Percentiles rank a stretch among this genome's conserved stretches.
These are phyloP conservation scores for Gautieria morchelliformis DNA, from an alignment of 768 basidiomycete genomes.

Conservation along the genomic window DNA sequence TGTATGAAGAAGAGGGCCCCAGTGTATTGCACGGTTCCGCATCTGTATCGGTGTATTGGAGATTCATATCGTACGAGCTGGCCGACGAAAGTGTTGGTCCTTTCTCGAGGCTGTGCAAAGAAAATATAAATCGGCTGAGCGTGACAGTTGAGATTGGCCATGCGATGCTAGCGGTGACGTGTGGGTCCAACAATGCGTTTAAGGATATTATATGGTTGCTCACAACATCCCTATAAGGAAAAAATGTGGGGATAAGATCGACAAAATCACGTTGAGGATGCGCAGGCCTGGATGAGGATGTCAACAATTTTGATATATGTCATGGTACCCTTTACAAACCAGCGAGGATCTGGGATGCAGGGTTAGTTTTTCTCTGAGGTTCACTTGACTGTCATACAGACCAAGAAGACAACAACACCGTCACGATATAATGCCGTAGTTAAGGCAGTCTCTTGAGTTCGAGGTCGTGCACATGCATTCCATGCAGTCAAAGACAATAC, in stretches of 20 bases:
- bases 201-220: background rate
- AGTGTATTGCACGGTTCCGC: background rate
- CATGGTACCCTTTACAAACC: background rate
- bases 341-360: background rate
- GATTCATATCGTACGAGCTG: too few species aligned
- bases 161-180: background rate
- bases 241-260: background rate
- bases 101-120: background rate
- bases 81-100: background rate
- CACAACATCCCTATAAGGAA: background rate
- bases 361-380: background rate
- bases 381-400: background rate
- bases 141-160: conserved; percentile 1
- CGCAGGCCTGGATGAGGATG: background rate
- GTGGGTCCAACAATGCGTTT: background rate
- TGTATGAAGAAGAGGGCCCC: background rate
- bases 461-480: conserved; percentile 7
- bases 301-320: too few species aligned
- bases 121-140: conserved; percentile 4
- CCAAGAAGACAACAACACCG: conserved; percentile 5
- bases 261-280: background rate
- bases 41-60: too few species aligned
- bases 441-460: background rate
- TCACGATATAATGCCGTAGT: conserved; percentile 1
- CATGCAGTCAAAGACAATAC: conserved; percentile 4